Evolutionary conservation across 2,329 filamentous ascomycete genomes (phyloP), one percentile per base, ranked within the genome.

Genomic region (Bipolaris zeicola): DNA sequence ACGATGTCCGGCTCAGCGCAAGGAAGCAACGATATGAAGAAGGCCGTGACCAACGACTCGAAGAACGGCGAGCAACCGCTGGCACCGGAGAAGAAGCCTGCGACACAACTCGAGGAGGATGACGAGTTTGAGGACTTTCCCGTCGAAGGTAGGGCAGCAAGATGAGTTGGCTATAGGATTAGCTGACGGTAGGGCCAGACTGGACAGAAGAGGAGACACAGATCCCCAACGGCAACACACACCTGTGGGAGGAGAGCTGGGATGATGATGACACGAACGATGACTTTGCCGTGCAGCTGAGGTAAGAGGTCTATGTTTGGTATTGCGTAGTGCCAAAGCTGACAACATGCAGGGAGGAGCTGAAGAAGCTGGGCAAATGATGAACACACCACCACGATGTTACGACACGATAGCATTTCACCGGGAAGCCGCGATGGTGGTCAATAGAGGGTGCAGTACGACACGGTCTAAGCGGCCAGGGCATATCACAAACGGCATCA

Each of bases 91-190:
- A 81, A 86, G 73, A 89, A 89, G 77, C 82, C 86, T 56, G 77
- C 82, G 52, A 81, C 88, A 33, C 85, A 90, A 56, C 84, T 98
- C 26, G 95, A 96, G 77, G 95, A 99, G 77, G 95, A 99, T 74
- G 95, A 99, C 77, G 95, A 99, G 81, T 99, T 99, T 72, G 95
- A 99, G 76, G 95, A 99, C 77, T 99, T 99, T 73, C 95, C 95
- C 24, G 90, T 96, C 54, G 94, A 99, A 80, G 92, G 95, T 96
- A 79, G 7, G 55, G 28, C 6, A 11, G 3, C 6, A 6, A 3
- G 11, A 6, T 2, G 13, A 26, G n/a, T 6, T 6, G 5, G 14
- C 16, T 14, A n/a, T 41, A 1, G 14, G 18, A n/a, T 7, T 48
- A 16, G 50, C 65, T 69, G 28, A 70, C 52, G 18, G 13, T 7